Conservation (phyloP, 192 early-diverging fungal species). For the Gonapodya sp. region DNA sequence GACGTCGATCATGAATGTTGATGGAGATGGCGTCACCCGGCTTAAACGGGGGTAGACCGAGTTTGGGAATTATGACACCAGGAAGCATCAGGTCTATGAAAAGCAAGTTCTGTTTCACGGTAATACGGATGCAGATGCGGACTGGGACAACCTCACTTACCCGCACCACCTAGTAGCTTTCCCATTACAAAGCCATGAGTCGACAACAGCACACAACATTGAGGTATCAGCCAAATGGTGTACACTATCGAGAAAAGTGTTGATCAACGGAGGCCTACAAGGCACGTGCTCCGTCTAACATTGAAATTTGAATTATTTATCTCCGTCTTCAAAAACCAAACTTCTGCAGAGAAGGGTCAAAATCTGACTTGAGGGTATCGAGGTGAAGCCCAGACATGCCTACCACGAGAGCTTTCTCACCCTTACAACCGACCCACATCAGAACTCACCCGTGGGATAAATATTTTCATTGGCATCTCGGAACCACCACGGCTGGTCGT, state of each 20-base stretch:
- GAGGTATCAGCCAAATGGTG: conserved; percentile 63
- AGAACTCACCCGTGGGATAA: conserved; percentile 48
- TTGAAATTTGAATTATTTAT: background rate
- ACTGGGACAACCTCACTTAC: no score
- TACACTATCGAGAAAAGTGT: conserved; percentile 41
- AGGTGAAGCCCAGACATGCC: no score
- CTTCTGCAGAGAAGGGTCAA: no score
- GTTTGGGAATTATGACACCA: conserved; percentile 42
- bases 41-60: conserved; percentile 25
- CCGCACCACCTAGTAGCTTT: conserved; percentile 68
- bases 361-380: no score
- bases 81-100: conserved; percentile 64
- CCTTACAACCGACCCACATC: no score
- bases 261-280: background rate
- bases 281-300: background rate
- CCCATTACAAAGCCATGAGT: conserved; percentile 60
- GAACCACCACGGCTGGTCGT: conserved; percentile 58
- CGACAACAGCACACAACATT: conserved; percentile 50
- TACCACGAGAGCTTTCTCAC: no score
- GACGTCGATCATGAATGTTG: background rate
- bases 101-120: conserved; percentile 1
- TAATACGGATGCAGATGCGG: conserved; percentile 19
- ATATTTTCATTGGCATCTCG: conserved; percentile 37
- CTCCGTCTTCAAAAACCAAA: no score
- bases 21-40: background rate